These are phyloP conservation scores for Aspergillus asperescens DNA, from an alignment of 495 filamentous ascomycete genomes.

Conservation along the genomic window DNA sequence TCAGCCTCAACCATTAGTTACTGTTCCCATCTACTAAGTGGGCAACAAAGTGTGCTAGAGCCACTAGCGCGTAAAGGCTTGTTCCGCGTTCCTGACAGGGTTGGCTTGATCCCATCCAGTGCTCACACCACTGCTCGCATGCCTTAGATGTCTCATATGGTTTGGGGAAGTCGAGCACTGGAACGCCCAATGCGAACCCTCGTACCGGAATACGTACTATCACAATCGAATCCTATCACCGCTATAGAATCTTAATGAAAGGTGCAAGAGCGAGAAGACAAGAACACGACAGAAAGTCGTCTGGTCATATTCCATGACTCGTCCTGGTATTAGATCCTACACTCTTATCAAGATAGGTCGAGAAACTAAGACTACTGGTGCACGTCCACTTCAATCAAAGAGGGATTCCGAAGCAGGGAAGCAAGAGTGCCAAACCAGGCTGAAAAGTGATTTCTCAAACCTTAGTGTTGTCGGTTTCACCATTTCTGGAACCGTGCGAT, in stretches of 20 bases:
- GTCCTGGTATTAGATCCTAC: background rate
- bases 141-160: no score
- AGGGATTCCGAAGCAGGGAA: background rate
- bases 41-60: background rate
- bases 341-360: background rate
- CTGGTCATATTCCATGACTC: slow-evolving; percentile 1
- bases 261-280: background rate
- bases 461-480: slow-evolving; percentile 20
- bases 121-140: no score
- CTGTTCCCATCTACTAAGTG: no score
- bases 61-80: no score
- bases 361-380: background rate
- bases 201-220: background rate
- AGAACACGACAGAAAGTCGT: background rate
- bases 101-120: background rate
- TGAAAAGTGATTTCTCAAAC: slow-evolving; percentile 11
- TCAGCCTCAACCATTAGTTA: background rate
- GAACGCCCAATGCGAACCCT: background rate
- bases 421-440: background rate
- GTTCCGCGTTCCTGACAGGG: background rate
- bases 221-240: background rate
- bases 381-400: slow-evolving; percentile 3
- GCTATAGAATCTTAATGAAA: background rate
- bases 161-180: background rate
- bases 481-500: slow-evolving; percentile 18